Evolutionary conservation across 768 basidiomycete genomes (phyloP).

Genomic region (Fibroporia radiculosa): DNA sequence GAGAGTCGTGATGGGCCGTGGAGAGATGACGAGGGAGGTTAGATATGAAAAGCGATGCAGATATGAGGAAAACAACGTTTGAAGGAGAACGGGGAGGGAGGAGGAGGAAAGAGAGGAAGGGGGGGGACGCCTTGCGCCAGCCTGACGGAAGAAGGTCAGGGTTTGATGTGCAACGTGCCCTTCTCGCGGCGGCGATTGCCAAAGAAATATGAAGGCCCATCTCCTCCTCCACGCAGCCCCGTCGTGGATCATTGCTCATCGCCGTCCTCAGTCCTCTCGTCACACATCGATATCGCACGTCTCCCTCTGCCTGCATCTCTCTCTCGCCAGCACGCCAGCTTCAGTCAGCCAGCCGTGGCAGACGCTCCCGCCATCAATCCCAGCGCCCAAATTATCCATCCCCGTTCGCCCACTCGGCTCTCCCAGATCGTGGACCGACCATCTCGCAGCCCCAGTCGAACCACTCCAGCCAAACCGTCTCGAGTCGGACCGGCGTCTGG

Average conservation of each 20-base stretch:
- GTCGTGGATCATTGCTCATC: slow-evolving; percentile 18
- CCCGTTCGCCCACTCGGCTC: no score
- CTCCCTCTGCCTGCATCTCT: no score
- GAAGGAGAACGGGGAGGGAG: slow-evolving; percentile 23
- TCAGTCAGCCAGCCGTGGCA: no score
- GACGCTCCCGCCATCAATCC: no score
- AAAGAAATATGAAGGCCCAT: slow-evolving; percentile 15
- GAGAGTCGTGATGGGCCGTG: slow-evolving; percentile 44
- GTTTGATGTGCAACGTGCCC: slow-evolving; percentile 83
- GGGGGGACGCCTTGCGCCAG: slow-evolving; percentile 48
- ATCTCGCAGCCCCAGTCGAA: no score
- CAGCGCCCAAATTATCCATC: no score
- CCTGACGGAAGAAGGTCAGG: slow-evolving; percentile 36
- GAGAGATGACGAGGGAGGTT: slow-evolving; percentile 30
- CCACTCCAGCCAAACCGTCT: no score
- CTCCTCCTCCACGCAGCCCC: slow-evolving; percentile 12
- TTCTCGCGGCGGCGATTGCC: slow-evolving; percentile 44
- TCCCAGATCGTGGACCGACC: no score
- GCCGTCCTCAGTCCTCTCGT: neutral
- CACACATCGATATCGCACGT: no score
- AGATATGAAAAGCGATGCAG: slow-evolving; percentile 18
- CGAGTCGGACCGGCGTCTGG: no score
- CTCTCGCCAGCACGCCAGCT: no score
- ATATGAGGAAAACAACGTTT: slow-evolving; percentile 1
- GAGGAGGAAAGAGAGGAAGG: slow-evolving; percentile 45